phyloP scores from a whole-genome alignment of 75 land plant genomes.

The Sequoia sempervirens region DNA sequence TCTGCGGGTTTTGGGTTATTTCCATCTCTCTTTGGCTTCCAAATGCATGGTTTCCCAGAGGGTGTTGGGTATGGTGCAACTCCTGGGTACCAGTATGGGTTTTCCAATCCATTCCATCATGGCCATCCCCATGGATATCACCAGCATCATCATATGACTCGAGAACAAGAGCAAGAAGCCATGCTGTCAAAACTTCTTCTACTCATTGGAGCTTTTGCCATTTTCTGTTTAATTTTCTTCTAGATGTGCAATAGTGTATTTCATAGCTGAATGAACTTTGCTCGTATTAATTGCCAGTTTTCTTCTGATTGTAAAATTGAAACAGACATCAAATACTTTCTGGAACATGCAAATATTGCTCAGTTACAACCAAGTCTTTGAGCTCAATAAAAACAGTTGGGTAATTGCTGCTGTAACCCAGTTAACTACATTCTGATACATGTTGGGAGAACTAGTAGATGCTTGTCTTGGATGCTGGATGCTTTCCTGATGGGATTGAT shows the following conservation, averaged over 20 bases:
- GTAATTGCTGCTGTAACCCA: background rate
- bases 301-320: background rate
- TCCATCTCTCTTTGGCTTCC: conserved; percentile 71
- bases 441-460: background rate
- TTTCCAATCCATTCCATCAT: conserved; percentile 41
- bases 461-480: background rate
- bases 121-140: conserved; percentile 39
- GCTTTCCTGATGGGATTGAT: background rate
- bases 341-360: background rate
- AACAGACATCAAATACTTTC: background rate
- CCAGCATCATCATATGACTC: conserved; percentile 13
- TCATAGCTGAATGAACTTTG: background rate
- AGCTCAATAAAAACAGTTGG: background rate
- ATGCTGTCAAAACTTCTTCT: conserved; percentile 43
- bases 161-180: conserved; percentile 56
- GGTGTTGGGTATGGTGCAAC: conserved; percentile 51
- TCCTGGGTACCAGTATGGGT: conserved; percentile 58
- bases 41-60: conserved; percentile 78
- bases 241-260: conserved; percentile 10
- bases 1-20: conserved; percentile 85
- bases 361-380: background rate
- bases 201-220: conserved; percentile 45
- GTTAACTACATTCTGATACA: background rate
- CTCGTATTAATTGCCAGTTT: background rate
- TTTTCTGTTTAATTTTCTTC: conserved; percentile 47